Evolutionary conservation across 768 basidiomycete species (phyloP), one percentile per base, ranked within the genome.

Genomic region (Leccinum broughii): DNA sequence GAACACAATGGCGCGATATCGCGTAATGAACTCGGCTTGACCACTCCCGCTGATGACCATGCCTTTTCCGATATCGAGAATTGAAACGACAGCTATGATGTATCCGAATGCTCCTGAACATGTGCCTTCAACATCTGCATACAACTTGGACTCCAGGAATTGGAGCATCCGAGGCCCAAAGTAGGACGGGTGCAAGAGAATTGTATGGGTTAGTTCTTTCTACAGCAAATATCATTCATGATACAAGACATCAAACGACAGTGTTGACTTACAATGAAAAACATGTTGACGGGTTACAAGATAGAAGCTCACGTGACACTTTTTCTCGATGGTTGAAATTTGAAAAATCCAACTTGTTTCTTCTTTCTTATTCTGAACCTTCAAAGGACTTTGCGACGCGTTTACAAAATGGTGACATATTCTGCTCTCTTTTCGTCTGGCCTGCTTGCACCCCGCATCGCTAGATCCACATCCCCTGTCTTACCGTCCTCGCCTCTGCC

Each of bases 191-290:
- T 98, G 96, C 26, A 99, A 84, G 39, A 95, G 86, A 71, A 98
- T 97, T 5, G 95, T 96, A 73, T 98, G 95, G n/a, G 92, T 92
- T 9, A 99, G 84, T 73, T 95, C 91, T 84, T 97, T 96, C 96
- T 98, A 57, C 28, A 44, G 57, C 28, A 44, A 34, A 4, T 1
- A 15, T 58, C 55, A 35, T 63, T 54, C 34, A 61, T 32, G 57
- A 56, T 51, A 34, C 51, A 20, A 51, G 24, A 62, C 6, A 34
- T 13, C n/a, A 14, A 35, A 54, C 32, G 32, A 50, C 24, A 24
- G 17, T 52, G 35, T 13, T 51, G 57, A 80, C 86, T 78, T 70
- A 85, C 87, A 58, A 89, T 89, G 79, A 89, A 89, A 77, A 88
- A 88, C 86, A 88, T 88, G 56, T 55, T 35, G 68, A 30, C 28